Base-by-base conservation (phyloP, 768 basidiomycete species). In the Lepiota venenata region DNA sequence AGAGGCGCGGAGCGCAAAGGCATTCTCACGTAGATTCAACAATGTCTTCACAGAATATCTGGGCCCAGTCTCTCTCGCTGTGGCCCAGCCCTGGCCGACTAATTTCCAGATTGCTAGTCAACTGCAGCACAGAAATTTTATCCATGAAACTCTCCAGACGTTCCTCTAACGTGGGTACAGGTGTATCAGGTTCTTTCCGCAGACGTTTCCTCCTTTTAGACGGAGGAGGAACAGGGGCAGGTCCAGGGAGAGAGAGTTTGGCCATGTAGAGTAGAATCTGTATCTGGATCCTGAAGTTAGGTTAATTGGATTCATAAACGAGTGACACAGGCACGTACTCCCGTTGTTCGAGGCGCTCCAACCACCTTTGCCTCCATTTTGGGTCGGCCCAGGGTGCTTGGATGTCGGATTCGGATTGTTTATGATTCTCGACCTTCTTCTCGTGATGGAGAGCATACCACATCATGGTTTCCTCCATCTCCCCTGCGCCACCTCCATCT, bases 111-210 rank as follows among this genome's bases (percentile, higher is more conserved):
- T 61, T 64, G 21, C 72, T 68, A 53, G 86, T 65, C 18, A 91
- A 78, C 62, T 91, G 90, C 87, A 88, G 89, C 69, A 79, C 83
- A 3, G 85, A 87, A 6, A 92, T 66, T 61, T 84, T 88, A 67
- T 91, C 89, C 85, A 90, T 88, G 66, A 86, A 84, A 1, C 74
- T 71, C 64, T 91, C 88, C 1, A 90, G 67, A 21, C 76, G 74
- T n/a, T 83, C 84, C 47, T 81, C 79, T 1, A 51, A 63, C 48
- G 58, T 64, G 53, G 61, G 60, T 25, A 65, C 63, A 18, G 61
- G 59, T 11, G 50, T 47, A 46, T 38, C 35, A 14, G 58, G 42
- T 25, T 63, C 63, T 51, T 62, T 69, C 44, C 58, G 54, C 42
- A 15, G 57, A 27, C 60, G 56, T 60, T 74, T 76, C 40, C 69